Percentiles rank a stretch among this genome's conserved stretches.
These are phyloP conservation scores for Globisporangium nunn DNA, from an alignment of 352 stramenopile species.

Conservation along the genomic window DNA sequence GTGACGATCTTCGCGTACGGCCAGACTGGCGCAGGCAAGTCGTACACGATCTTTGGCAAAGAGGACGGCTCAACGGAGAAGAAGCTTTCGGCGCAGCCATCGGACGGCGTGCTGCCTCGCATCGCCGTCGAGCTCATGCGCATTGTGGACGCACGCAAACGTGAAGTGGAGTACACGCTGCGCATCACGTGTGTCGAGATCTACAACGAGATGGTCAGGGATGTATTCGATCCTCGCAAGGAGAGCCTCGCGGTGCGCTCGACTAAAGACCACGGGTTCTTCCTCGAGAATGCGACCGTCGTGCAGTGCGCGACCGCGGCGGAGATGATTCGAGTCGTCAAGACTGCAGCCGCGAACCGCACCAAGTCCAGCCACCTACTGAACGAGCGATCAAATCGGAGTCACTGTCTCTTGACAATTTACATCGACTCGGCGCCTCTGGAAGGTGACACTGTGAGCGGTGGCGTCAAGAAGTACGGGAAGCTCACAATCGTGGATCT, in stretches of 20 bases:
- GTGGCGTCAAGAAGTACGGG: constrained; percentile 44
- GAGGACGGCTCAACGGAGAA: constrained; percentile 31
- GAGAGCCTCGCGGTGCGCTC: constrained; percentile 49
- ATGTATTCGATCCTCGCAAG: constrained; percentile 57
- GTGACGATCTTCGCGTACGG: constrained; percentile 76
- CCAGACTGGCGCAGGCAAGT: constrained; percentile 68
- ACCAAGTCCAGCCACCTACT: constrained; percentile 63
- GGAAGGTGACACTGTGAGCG: constrained; percentile 1
- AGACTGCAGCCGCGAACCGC: constrained; percentile 49
- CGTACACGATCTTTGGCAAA: constrained; percentile 67
- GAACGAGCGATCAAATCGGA: constrained; percentile 67
- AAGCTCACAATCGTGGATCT: constrained; percentile 76
- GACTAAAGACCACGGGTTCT: constrained; percentile 58
- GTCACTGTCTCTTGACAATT: constrained; percentile 72
- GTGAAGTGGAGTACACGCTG: constrained; percentile 44
- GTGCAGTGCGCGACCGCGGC: constrained; percentile 42
- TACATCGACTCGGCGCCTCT: constrained; percentile 60
- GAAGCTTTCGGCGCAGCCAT: constrained; percentile 18
- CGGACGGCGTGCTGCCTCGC: constrained; percentile 51
- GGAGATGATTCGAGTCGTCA: constrained; percentile 63
- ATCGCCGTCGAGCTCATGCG: constrained; percentile 43
- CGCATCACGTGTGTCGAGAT: constrained; percentile 73
- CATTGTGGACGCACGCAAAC: constrained; percentile 25
- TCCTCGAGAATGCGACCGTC: constrained; percentile 65
- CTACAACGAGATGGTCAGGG: constrained; percentile 67